These are phyloP conservation scores for Colletotrichum abscissum DNA, from an alignment of 2,329 filamentous ascomycete species.

Conservation along the genomic window DNA sequence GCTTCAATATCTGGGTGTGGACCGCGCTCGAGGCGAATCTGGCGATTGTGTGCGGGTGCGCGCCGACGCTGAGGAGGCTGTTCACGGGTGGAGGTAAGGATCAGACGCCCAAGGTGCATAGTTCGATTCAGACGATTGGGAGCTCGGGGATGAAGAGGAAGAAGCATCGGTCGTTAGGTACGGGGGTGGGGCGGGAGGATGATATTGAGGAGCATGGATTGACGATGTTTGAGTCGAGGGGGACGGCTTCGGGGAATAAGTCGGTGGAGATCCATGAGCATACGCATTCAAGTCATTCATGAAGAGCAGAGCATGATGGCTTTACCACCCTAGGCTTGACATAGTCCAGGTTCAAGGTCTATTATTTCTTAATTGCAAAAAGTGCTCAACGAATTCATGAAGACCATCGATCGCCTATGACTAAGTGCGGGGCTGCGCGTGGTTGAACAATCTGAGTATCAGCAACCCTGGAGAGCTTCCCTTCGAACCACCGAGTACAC, in stretches of 20 bases:
- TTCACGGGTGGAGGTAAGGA: background rate
- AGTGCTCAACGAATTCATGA: too few species aligned
- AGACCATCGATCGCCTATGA: too few species aligned
- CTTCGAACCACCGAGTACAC: too few species aligned
- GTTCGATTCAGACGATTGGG: constrained; percentile 1
- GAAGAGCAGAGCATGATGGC: background rate
- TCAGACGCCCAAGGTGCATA: background rate
- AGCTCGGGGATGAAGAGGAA: background rate
- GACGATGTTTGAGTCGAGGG: background rate
- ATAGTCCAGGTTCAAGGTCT: background rate
- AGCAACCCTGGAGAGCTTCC: too few species aligned
- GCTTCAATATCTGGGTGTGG: constrained; percentile 54
- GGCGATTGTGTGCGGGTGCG: constrained; percentile 53
- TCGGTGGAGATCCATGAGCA: background rate
- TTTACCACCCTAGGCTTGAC: background rate
- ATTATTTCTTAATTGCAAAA: background rate
- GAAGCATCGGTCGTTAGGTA: background rate
- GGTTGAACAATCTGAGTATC: too few species aligned
- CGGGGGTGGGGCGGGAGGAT: too few species aligned
- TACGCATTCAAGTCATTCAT: background rate
- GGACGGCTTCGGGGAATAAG: background rate
- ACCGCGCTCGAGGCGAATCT: constrained; percentile 54
- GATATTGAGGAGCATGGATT: background rate
- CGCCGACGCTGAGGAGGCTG: constrained; percentile 46
- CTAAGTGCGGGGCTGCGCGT: too few species aligned